Base-by-base conservation (phyloP, 1,284 basidiomycete genomes). In the Boletus sp. region DNA sequence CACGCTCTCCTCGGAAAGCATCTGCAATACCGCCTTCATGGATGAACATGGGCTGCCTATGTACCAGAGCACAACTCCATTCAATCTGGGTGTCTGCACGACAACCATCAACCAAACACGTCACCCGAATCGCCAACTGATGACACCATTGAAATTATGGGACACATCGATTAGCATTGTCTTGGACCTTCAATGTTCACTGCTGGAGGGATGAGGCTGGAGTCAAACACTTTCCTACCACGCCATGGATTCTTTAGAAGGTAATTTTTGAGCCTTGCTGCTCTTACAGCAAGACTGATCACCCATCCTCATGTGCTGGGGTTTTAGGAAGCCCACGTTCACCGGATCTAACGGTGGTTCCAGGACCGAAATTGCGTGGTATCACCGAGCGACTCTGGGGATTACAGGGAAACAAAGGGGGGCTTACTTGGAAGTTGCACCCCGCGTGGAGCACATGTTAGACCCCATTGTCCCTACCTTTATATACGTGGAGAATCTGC, bases 381-480 rank as follows among this genome's bases (percentile, higher is more conserved):
- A 70, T 44, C 73, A 77, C 57, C 62, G 68, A 50, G 60, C 62
- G 16, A 66, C 58, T 7, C 58, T 67, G 8, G 63, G 65, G 21
- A 66, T 73, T 19, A 65, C 68, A 21, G 69, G 69, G 43, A 65
- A 60, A 44, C 59, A 61, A 16, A 66, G 64, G 31, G 67, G 56
- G n/a, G 62, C 77, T 1, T 69, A 47, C 49, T 68, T 80, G 11
- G 76, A 80, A 47, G 74, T 80, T 8, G 68, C 66, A 44, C 70
- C 71, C 6, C 60, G 68, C 16, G 76, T 69, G 16, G 75, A 75
- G 59, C 68, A 71, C 27, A 79, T 80, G 62, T 28, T 77, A 21
- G 71, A 79, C 40, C 61, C 72, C 16, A 66, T 81, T 37, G 43
- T 79, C n/a, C 63, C 80, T 25, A 80, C 77, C 8, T 81, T 79